Conservation (phyloP, 108 stramenopile species). For the Mediolabrus comicus region DNA sequence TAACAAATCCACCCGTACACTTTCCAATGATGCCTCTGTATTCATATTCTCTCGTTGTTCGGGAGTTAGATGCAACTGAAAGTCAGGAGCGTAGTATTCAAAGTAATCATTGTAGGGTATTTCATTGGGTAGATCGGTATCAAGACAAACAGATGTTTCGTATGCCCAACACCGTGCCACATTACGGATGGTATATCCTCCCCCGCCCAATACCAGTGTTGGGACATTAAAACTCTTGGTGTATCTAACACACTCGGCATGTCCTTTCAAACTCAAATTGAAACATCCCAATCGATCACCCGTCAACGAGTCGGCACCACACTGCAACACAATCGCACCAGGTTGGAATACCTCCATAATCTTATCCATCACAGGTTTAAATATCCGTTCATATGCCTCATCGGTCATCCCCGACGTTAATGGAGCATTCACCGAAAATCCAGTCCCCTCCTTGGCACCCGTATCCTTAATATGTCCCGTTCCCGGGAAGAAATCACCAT, state of each 20-base stretch:
- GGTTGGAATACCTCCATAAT: conserved; percentile 98
- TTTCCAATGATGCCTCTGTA: conserved; percentile 55
- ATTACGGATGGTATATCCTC: conserved; percentile 99
- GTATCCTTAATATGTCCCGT: conserved; percentile 97
- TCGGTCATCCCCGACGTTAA: conserved; percentile 97
- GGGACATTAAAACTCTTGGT: conserved; percentile 94
- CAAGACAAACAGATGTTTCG: conserved; percentile 90
- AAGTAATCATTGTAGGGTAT: conserved; percentile 99
- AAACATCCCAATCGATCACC: conserved; percentile 99
- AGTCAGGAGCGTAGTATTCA: conserved; percentile 99
- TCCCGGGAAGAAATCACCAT: conserved; percentile 99
- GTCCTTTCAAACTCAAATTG: conserved; percentile 95
- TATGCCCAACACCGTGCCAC: conserved; percentile 97
- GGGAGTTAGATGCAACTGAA: conserved; percentile 93
- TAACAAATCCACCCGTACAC: conserved; percentile 73
- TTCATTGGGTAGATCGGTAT: conserved; percentile 80
- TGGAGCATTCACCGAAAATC: conserved; percentile 96
- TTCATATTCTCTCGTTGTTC: conserved; percentile 87
- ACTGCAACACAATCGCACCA: conserved; percentile 97
- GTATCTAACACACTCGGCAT: conserved; percentile 88
- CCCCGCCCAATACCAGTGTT: conserved; percentile 96
- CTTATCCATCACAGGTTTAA: conserved; percentile 94
- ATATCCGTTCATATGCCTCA: conserved; percentile 84
- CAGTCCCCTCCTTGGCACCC: conserved; percentile 94
- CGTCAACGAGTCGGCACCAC: conserved; percentile 98